Percentiles rank a stretch among this genome's conserved stretches.
These are phyloP conservation scores for Wickerhamiella australiensis DNA, from an alignment of 805 yeast genomes.

Conservation along the genomic window DNA sequence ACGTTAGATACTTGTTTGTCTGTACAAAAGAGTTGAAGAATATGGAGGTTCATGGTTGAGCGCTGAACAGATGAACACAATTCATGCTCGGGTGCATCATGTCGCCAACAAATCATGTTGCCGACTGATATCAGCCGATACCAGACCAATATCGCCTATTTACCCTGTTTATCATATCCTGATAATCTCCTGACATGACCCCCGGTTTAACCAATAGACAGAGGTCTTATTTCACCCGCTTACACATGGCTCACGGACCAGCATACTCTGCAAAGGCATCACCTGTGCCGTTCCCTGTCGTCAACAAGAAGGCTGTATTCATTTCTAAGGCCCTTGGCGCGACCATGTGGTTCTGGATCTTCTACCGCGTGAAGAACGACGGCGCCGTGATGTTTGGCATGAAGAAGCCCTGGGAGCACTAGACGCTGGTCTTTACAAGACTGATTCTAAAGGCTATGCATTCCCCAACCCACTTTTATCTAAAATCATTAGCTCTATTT, in stretches of 20 bases:
- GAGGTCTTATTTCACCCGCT: background rate
- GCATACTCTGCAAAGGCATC: slow-evolving; percentile 33
- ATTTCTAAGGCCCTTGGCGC: slow-evolving; percentile 65
- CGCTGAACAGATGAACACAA: too few relatives aligned
- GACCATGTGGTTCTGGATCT: slow-evolving; percentile 79
- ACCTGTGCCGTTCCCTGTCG: slow-evolving; percentile 57
- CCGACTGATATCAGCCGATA: too few relatives aligned
- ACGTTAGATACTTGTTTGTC: background rate
- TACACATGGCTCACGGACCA: slow-evolving; percentile 18
- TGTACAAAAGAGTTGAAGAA: too few relatives aligned
- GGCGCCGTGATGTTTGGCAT: slow-evolving; percentile 32
- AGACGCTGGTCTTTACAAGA: background rate
- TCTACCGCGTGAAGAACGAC: slow-evolving; percentile 61
- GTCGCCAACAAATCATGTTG: too few relatives aligned
- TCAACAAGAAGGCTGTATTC: slow-evolving; percentile 43
- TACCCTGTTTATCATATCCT: background rate
- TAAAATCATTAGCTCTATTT: background rate
- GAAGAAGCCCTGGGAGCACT: slow-evolving; percentile 35
- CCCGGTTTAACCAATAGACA: background rate
- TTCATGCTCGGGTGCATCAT: too few relatives aligned
- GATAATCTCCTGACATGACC: background rate
- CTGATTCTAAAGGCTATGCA: background rate
- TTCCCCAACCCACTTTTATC: background rate
- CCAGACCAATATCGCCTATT: too few relatives aligned
- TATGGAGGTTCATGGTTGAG: too few relatives aligned